A percentile compares a stretch with the other conserved stretches of the same genome.
Evolutionary conservation across 306 rosid genomes (phyloP).

Genomic region (Argentina anserina): DNA sequence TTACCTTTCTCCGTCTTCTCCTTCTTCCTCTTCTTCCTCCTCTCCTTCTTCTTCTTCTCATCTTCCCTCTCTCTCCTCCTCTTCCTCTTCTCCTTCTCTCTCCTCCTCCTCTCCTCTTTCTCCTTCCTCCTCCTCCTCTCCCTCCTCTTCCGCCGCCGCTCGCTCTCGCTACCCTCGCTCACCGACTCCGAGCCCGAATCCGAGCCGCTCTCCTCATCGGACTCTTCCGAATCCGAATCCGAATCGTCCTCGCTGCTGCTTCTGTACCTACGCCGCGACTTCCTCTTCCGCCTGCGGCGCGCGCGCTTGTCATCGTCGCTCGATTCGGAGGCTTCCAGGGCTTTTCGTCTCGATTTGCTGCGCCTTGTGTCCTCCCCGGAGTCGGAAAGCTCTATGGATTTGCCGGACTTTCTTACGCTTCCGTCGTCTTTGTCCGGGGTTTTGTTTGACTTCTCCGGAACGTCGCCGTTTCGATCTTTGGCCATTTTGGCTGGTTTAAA

Average conservation of each 20-base stretch:
- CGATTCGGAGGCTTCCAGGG: slow-evolving; percentile 43
- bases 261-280: slow-evolving; percentile 46
- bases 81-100: slow-evolving; percentile 34
- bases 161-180: slow-evolving; percentile 40
- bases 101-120: slow-evolving; percentile 25
- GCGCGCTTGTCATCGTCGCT: slow-evolving; percentile 31
- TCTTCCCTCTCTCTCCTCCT: slow-evolving; percentile 33
- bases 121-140: slow-evolving; percentile 23
- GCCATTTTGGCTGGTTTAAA: slow-evolving; percentile 36
- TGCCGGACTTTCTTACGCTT: slow-evolving; percentile 30
- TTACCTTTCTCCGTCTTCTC: slow-evolving; percentile 72
- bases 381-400: slow-evolving; percentile 21
- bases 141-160: slow-evolving; percentile 37
- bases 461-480: slow-evolving; percentile 37
- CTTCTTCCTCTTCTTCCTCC: slow-evolving; percentile 48
- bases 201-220: slow-evolving; percentile 31
- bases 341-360: slow-evolving; percentile 40
- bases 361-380: slow-evolving; percentile 29
- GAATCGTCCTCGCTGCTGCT: slow-evolving; percentile 60
- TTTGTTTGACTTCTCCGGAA: slow-evolving; percentile 7
- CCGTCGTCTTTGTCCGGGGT: slow-evolving; percentile 33
- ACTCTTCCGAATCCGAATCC: slow-evolving; percentile 34
- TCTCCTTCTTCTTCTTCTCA: slow-evolving; percentile 35
- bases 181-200: slow-evolving; percentile 39
- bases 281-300: slow-evolving; percentile 39